phyloP scores from a whole-genome alignment of 139 green algal genomes.

The Coelastrella sp. region DNA sequence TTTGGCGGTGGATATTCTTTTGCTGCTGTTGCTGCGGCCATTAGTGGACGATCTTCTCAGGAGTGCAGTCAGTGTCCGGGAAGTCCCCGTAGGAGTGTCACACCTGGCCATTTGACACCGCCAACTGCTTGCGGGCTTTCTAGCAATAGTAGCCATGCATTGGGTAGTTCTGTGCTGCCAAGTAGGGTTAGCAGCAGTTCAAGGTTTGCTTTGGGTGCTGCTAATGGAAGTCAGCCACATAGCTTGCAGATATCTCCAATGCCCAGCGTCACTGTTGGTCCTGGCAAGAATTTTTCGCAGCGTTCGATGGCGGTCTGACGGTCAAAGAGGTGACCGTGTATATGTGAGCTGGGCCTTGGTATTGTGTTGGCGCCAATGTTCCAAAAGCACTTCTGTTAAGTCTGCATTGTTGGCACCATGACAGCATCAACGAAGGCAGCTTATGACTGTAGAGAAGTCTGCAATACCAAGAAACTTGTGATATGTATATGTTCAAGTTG shows the following conservation, averaged over 20 bases:
- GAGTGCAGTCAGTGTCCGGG: background rate
- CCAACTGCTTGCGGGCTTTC: background rate
- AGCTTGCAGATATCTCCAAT: background rate
- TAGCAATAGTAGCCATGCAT: background rate
- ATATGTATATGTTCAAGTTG: no score
- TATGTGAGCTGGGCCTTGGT: no score
- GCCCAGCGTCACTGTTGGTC: background rate
- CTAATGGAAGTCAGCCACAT: background rate
- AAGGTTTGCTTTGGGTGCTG: conserved; percentile 7
- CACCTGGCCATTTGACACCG: background rate
- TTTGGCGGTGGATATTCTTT: background rate
- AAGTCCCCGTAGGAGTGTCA: background rate
- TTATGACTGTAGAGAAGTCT: no score
- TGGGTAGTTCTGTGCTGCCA: background rate
- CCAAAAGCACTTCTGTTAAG: no score
- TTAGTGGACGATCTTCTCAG: background rate
- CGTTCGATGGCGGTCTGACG: no score
- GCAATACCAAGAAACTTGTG: no score
- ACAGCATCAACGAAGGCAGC: no score
- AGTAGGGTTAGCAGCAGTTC: conserved; percentile 34
- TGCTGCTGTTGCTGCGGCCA: background rate
- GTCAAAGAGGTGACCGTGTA: no score
- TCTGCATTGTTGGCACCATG: no score
- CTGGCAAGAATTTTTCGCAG: no score
- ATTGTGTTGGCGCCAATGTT: no score